Evolutionary conservation across 257 asterid genomes (phyloP), one percentile per base, ranked within the genome.

Genomic region (Solanum lignicaule): DNA sequence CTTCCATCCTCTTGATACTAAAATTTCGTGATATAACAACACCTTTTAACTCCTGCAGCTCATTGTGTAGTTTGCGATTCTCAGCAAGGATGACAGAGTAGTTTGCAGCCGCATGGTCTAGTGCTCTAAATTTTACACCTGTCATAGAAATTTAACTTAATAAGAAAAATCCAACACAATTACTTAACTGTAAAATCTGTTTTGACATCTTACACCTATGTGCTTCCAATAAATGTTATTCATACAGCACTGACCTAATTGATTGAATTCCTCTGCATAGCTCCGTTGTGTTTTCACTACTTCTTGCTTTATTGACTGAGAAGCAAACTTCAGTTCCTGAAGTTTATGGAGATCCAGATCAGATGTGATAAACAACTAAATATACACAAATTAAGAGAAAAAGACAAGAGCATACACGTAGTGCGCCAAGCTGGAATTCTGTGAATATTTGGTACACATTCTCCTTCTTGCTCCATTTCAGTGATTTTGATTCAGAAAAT

Each of bases 11-110:
- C 41, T 31, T 48, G 1, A 33, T 48, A 20, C 29, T 48, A 31
- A 82, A 82, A 82, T 46, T 81, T 82, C 31, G 15, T 82, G 32
- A 10, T 60, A 10, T 88, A 86, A 62, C 58, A 25, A 83, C 88
- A 95, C 99, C 99, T 96, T 96, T 97, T 82, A 97, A 90, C 89
- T 97, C 99, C 88, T 93, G 98, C 33, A 95, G 91, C 88, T 95
- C 98, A 66, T 95, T 95, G 87, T 95, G 98, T 89, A 95, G 86
- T 92, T 93, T 95, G 60, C 90, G 92, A 87, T 95, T 94, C 90
- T 95, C 98, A 25, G 94, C 90, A 52, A 95, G 94, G 87, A 94
- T 90, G 52, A 88, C 73, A 84, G 90, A 85, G 88, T 94, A 95
- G 92, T 89, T 92, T 87, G 90, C 91, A 9, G 96, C 95, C 66